Evolutionary conservation across 345 rosid genomes (phyloP), one percentile per base, ranked within the genome.

Genomic region (Crucihimalaya himalaica): DNA sequence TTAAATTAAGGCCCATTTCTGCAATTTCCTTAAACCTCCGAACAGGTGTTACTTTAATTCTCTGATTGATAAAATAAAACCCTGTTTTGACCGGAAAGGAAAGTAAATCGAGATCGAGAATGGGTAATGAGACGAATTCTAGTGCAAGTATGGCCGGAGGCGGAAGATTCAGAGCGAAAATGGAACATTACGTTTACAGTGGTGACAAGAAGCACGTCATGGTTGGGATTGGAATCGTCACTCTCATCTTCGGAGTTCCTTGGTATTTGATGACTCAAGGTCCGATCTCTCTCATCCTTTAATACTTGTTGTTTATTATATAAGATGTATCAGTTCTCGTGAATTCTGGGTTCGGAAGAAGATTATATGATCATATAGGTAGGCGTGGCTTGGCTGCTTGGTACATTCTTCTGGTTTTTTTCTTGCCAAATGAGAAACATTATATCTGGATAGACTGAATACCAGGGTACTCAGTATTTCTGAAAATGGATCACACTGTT

Each of bases 121-220:
- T 74, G 72, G 78, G 72, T 46, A 66, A 46, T 28, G 72, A 66
- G 52, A 18, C 61, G 52, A 74, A n/a, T n/a, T n/a, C n/a, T n/a
- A n/a, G n/a, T n/a, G n/a, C 66, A 5, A 59, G 11, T 71, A 25
- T 34, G 73, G 64, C 45, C 6, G 29, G 66, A 15, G 66, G 50
- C 1, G 86, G 85, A 54, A 89, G 91, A 12, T 88, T 88, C 76
- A 80, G 77, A 79, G 82, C 87, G 23, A 87, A 72, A 69, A 63
- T 90, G 78, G 87, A 84, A n/a, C 85, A 80, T 46, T 77, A n/a
- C 74, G 63, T 90, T 11, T 90, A 90, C 79, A 93, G 95, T 70
- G 98, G 98, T 25, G 95, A 93, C 3, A 93, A 89, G 85, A 93
- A 88, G 82, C 91, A 88, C 53, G 98, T 93, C 13, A 10, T 90